Percentiles rank a stretch among this genome's conserved stretches.
These are phyloP conservation scores for Penicillium aurantiogriseum DNA, from an alignment of 2,329 filamentous ascomycete species.

Conservation along the genomic window DNA sequence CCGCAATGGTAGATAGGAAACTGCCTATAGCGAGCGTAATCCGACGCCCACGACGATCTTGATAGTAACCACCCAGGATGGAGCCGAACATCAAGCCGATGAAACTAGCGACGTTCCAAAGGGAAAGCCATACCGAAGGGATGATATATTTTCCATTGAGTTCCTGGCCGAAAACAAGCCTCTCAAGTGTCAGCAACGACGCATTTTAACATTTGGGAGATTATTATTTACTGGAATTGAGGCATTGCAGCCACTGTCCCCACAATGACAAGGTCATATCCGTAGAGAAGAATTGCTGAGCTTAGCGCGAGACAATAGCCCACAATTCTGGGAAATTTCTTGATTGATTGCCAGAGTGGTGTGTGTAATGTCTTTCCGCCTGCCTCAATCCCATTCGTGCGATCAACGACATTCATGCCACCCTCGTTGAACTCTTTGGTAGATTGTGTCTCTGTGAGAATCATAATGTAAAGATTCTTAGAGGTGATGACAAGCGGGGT, in stretches of 20 bases:
- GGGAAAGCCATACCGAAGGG: constrained; percentile 43
- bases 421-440: constrained; percentile 5
- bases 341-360: constrained; percentile 19
- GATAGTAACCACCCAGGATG: constrained; percentile 38
- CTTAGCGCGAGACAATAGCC: constrained; percentile 20
- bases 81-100: constrained; percentile 40
- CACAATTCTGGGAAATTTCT: constrained; percentile 15
- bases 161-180: constrained; percentile 29
- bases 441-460: not conserved
- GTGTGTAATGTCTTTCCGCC: not conserved
- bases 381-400: not conserved
- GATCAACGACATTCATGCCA: not conserved
- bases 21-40: constrained; percentile 36
- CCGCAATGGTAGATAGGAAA: constrained; percentile 35
- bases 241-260: constrained; percentile 29
- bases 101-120: constrained; percentile 44
- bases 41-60: constrained; percentile 41
- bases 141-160: constrained; percentile 35
- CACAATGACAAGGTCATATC: constrained; percentile 31
- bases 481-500: not conserved
- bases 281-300: constrained; percentile 27
- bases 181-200: not conserved
- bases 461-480: not conserved
- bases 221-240: constrained; percentile 26
- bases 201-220: not conserved